Evolutionary conservation across 2,329 filamentous ascomycete species (phyloP).

Genomic region (Tolypocladium capitatum): DNA sequence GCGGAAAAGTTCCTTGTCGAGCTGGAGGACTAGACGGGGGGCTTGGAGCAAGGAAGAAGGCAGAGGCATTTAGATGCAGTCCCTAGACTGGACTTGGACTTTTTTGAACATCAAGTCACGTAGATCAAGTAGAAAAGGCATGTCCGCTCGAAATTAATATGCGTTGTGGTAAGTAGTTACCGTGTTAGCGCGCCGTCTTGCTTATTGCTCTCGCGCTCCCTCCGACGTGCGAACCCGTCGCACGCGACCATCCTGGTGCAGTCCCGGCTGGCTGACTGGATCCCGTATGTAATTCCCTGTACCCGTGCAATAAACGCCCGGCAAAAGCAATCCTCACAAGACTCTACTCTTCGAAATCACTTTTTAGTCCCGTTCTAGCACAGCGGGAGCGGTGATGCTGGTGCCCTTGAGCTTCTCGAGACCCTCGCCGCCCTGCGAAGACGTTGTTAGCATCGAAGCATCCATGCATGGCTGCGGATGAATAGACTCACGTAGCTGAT

Average conservation of each 20-base stretch:
- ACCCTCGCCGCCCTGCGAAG: conserved; percentile 45
- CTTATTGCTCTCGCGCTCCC: neutral
- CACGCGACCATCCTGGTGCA: neutral
- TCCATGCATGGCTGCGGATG: neutral
- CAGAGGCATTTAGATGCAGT: neutral
- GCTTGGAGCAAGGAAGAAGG: neutral
- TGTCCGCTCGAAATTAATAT: neutral
- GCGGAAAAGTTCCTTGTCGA: conserved; percentile 89
- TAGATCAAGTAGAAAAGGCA: neutral
- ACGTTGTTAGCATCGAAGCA: conserved; percentile 3
- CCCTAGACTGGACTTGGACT: neutral
- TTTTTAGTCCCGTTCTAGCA: conserved; percentile 31
- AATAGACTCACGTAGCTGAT: conserved; percentile 80
- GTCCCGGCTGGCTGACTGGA: neutral
- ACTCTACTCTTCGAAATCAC: neutral
- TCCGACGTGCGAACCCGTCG: neutral
- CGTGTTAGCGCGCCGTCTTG: neutral
- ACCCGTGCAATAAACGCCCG: neutral
- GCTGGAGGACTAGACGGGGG: conserved; percentile 35
- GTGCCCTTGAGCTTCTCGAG: conserved; percentile 42
- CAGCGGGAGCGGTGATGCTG: conserved; percentile 37
- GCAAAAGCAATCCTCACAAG: neutral
- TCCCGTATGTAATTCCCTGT: neutral
- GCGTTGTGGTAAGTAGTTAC: neutral
- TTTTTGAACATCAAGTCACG: neutral